Conservation (phyloP, 202 grass and related monocot species). For the Brachypodium distachyon region DNA sequence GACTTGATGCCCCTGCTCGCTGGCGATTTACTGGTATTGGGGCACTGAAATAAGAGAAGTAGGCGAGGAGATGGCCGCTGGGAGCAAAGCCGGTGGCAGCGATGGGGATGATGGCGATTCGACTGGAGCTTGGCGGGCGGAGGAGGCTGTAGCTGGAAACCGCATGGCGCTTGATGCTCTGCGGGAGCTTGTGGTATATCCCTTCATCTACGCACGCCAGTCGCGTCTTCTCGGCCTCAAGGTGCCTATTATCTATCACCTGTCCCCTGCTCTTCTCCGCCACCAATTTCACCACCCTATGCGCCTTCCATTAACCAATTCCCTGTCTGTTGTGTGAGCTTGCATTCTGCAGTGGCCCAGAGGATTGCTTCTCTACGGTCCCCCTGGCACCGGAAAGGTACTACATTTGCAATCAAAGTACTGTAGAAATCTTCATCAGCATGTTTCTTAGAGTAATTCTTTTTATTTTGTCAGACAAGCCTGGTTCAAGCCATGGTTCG, state of each 20-base stretch:
- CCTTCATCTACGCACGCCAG: constrained; percentile 44
- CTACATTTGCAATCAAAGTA: background rate
- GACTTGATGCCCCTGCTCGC: background rate
- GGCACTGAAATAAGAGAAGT: background rate
- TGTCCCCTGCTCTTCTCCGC: background rate
- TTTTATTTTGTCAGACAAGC: constrained; percentile 59
- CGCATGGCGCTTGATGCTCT: constrained; percentile 45
- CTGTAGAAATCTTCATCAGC: background rate
- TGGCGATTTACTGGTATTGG: background rate
- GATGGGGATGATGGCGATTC: background rate
- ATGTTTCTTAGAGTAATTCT: background rate
- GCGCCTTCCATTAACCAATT: background rate
- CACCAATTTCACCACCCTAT: background rate
- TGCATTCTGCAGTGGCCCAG: constrained; percentile 58
- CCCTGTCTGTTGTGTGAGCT: background rate
- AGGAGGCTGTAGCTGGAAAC: constrained; percentile 61
- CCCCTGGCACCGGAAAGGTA: constrained; percentile 92
- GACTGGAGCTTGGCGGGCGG: constrained; percentile 31
- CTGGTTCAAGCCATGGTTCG: constrained; percentile 67
- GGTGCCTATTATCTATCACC: constrained; percentile 16
- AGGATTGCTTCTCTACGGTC: constrained; percentile 88
- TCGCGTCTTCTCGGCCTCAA: constrained; percentile 54
- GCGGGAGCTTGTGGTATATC: constrained; percentile 67
- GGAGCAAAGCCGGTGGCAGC: background rate
- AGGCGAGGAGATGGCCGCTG: background rate